A percentile compares a stretch with the other conserved stretches of the same genome.
Evolutionary conservation across 2,329 filamentous ascomycete genomes (phyloP).

Genomic region (Rasamsonia emersonii): DNA sequence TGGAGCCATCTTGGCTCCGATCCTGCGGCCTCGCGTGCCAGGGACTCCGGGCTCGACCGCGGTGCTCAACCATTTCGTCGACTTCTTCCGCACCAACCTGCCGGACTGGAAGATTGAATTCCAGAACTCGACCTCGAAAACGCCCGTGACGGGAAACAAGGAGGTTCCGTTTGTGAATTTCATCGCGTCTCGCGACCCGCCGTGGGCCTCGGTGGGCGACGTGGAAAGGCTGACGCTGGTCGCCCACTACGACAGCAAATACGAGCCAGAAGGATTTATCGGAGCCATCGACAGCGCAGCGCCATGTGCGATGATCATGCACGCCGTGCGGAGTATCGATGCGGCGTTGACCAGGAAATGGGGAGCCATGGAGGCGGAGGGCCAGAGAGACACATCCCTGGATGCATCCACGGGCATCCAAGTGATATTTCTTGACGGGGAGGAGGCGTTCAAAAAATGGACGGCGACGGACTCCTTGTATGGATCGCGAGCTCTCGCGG

Average conservation of each 20-base stretch:
- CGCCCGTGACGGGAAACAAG: constrained; percentile 62
- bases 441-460: constrained; percentile 85
- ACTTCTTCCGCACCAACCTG: constrained; percentile 68
- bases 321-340: constrained; percentile 73
- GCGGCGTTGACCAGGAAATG: constrained; percentile 73
- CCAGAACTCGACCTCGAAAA: constrained; percentile 84
- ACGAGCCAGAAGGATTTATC: constrained; percentile 74
- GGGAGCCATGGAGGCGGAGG: constrained; percentile 58
- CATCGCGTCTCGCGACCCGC: constrained; percentile 79
- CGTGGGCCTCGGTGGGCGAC: constrained; percentile 65
- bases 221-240: constrained; percentile 76
- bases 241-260: constrained; percentile 88
- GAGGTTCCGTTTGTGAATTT: constrained; percentile 80
- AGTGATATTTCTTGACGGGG: constrained; percentile 82
- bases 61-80: constrained; percentile 71
- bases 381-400: constrained; percentile 42
- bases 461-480: constrained; percentile 76
- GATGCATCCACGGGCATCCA: constrained; percentile 78
- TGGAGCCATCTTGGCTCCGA: constrained; percentile 72
- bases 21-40: constrained; percentile 79
- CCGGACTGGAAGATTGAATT: constrained; percentile 72
- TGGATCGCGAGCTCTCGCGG: constrained; percentile 72
- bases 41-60: constrained; percentile 67
- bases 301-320: constrained; percentile 88
- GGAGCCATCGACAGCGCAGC: constrained; percentile 90